Base-by-base conservation (phyloP, 257 asterid species). In the Lavandula angustifolia region DNA sequence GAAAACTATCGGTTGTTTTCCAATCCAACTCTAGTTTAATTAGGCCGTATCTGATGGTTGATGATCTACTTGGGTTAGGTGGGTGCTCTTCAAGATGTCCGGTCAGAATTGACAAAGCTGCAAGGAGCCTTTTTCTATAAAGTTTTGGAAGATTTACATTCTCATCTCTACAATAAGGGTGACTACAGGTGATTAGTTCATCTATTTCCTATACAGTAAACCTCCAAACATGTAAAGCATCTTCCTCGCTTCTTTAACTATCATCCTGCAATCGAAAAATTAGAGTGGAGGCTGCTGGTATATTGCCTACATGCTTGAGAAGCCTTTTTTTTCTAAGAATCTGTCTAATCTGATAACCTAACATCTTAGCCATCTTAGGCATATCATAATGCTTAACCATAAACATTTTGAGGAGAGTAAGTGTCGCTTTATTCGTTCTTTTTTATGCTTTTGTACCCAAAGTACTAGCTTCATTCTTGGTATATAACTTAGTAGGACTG, bases 31-130 rank as follows among this genome's bases (percentile, higher is more conserved):
- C 43, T 67, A 49, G 66, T 63, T 72, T 73, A 54, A 49, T 64
- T n/a, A 54, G 32, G 54, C 52, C 40, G 31, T 53, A 60, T 60
- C 69, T 69, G 59, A 64, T 69, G 63, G 75, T 54, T 67, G 61
- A 74, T 60, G 61, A 46, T 77, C 71, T 69, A 66, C 80, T 69
- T 76, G 76, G 69, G 67, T 66, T 73, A 94, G 99, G 98, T 94
- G 73, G 99, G 99, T 55, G 99, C 99, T 70, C 95, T 94, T 78
- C 99, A 94, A 83, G 99, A 94, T 82, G 95, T 94, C 66, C 89
- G 97, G 70, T 84, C 99, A 53, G 99, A 94, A 78, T 80, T 94
- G 92, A 79, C 86, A 63, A 94, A 94, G 80, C 81, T 94, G 78
- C 81, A 92, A 54, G 99, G 98, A 75, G 76, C 81, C 75, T 92